Evolutionary conservation across 1,284 basidiomycete genomes (phyloP), one percentile per base, ranked within the genome.

Genomic region (Ustilago trichophora): DNA sequence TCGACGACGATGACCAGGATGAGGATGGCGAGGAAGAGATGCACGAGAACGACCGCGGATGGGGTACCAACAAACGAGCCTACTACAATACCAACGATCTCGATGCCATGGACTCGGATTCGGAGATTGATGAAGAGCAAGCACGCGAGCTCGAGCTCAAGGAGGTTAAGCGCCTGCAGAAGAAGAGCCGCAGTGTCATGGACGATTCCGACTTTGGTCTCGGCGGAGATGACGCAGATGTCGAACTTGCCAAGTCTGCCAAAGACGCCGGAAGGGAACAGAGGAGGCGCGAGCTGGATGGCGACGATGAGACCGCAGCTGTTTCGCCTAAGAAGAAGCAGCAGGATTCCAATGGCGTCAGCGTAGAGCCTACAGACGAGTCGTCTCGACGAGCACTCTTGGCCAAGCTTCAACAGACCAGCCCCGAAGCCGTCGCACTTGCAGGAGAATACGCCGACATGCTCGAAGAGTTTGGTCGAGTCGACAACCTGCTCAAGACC

Each of bases 131-230:
- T 75, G 90, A 79, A 34, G 77, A 79, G 24, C 62, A 80, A 38
- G 72, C 67, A 6, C 60, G 73, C 18, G 72, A 91, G 75, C 84
- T 95, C 56, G 93, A 96, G 77, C 90, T 92, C 80, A 88, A 90
- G 76, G 93, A 97, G 82, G 91, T 91, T 6, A 88, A 84, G 73
- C 85, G 91, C 43, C 82, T 97, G 46, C 94, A 96, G 82, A 83
- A 84, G 22, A 91, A 90, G 82, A 85, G 87, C 32, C 85, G 90
- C 18, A 89, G 91, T 68, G 85, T 83, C 6, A 86, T 96, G 85
- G 83, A 77, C 2, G 90, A 91, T 46, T 87, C 87, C 9, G 93
- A 97, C 82, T 97, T 92, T 81, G 94, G 93, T 3, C 84, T 96
- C 40, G 88, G 86, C 27, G 91, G 91, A 22, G 65, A 77, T n/a